Base-by-base conservation (phyloP, 2,329 filamentous ascomycete genomes). In the Stagonosporopsis cucurbitacearum region DNA sequence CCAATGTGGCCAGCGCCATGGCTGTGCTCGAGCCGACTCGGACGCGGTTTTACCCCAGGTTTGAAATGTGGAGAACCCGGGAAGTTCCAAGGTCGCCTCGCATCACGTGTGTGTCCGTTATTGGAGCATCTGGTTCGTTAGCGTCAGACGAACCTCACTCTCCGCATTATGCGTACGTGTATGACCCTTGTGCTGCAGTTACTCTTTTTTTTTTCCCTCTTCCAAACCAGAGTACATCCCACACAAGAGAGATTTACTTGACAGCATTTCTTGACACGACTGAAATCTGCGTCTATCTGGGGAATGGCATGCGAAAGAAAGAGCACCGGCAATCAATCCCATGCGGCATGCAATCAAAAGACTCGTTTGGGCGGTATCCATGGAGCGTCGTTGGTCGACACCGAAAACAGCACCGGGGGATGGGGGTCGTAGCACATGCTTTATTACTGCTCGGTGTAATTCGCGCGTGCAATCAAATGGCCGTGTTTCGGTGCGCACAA, bases 1-100 rank as follows among this genome's bases (percentile, higher is more conserved):
- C 9, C 33, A 20, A 17, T 25, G 17, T 17, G 13, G 23, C 35
- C 50, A 45, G 19, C 48, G 15, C 6, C 6, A 26, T 40, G 41
- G 33, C 19, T 22, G n/a, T 13, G 46, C 22, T n/a, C 15, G 17
- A 22, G 32, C 32, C 20, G 17, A 50, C 22, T n/a, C 15, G 17
- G 25, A 37, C 32, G 40, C 36, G 19, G 12, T 44, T 30, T 32
- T 56, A 51, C 53, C 47, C 47, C 53, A 48, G 53, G 30, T 51
- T 41, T 17, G 25, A 42, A 39, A 4, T 47, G 42, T 47, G 53
- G 42, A 44, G 36, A 42, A 30, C 20, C 20, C 47, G 42, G 37
- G 9, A 28, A 36, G 47, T 51, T 48, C 48, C 53, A 51, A 36
- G 20, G 43, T 44, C 23, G 17, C 30, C 19, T 11, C 5, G 20